A percentile compares a stretch with the other conserved stretches of the same genome.
Conservation (phyloP, 164 flowering plant genomes). For the Warburgia ugandensis region DNA sequence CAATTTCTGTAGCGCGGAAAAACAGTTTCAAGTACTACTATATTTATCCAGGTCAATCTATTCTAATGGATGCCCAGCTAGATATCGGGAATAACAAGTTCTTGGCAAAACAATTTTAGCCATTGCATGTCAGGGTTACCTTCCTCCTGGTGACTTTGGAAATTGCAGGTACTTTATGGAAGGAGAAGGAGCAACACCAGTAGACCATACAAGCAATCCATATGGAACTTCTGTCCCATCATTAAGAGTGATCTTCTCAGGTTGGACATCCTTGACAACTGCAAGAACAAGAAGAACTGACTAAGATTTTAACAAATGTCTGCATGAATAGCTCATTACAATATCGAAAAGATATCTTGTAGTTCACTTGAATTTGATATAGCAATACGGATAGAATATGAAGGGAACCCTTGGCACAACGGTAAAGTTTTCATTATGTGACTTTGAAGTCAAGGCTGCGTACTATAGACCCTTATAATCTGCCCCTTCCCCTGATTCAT, state of each 20-base stretch:
- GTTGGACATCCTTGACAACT: constrained; percentile 76
- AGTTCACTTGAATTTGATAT: background rate
- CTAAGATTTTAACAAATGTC: too few relatives aligned
- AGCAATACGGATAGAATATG: too few relatives aligned
- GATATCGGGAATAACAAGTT: too few relatives aligned
- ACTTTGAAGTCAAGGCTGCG: too few relatives aligned
- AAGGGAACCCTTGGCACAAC: too few relatives aligned
- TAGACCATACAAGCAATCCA: constrained; percentile 95
- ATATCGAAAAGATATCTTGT: background rate
- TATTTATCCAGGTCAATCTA: too few relatives aligned
- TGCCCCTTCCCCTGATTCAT: too few relatives aligned
- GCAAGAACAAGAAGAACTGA: constrained; percentile 94
- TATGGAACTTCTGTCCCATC: constrained; percentile 95
- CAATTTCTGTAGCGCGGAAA: too few relatives aligned
- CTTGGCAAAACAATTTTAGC: background rate
- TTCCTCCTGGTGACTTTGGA: constrained; percentile 89
- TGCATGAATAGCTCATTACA: background rate
- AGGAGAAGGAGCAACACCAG: constrained; percentile 96
- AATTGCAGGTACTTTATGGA: constrained; percentile 46
- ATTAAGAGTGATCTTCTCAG: constrained; percentile 62
- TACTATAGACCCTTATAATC: too few relatives aligned
- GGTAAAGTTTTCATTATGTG: too few relatives aligned
- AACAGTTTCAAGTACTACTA: too few relatives aligned
- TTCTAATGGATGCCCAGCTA: too few relatives aligned
- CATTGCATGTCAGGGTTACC: constrained; percentile 27